phyloP scores from a whole-genome alignment of 176 grass and related monocot species.

The Oryza glumipatula region DNA sequence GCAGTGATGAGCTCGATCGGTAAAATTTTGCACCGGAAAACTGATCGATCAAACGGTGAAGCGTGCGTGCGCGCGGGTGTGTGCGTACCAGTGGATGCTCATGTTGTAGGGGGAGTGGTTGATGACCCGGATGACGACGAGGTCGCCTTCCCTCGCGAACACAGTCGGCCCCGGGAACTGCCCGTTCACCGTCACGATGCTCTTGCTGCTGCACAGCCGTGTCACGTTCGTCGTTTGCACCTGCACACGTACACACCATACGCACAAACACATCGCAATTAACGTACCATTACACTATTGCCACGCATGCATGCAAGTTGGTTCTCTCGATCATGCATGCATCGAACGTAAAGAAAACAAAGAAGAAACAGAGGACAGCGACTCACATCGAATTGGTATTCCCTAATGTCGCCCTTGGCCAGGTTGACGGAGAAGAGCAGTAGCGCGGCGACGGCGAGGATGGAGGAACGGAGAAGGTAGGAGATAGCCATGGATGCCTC shows the following conservation, averaged over 20 bases:
- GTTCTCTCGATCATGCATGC: not conserved
- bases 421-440: conserved; percentile 25
- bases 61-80: too few species aligned
- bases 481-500: conserved; percentile 25
- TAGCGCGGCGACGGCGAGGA: conserved; percentile 32
- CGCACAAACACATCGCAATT: too few species aligned
- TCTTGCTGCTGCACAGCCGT: conserved; percentile 76
- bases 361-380: not conserved
- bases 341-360: too few species aligned
- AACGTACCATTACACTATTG: not conserved
- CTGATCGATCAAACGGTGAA: not conserved
- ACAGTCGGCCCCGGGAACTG: conserved; percentile 74
- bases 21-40: too few species aligned
- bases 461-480: conserved; percentile 29
- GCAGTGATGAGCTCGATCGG: not conserved
- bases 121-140: conserved; percentile 69
- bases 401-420: conserved; percentile 52
- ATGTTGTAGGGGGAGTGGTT: conserved; percentile 76
- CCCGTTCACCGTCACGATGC: conserved; percentile 77
- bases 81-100: conserved; percentile 70
- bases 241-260: conserved; percentile 23
- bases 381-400: conserved; percentile 79
- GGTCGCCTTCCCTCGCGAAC: conserved; percentile 69
- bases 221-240: conserved; percentile 69
- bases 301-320: not conserved